Base-by-base conservation (phyloP, 257 asterid genomes). In the Forsythia viridissima region DNA sequence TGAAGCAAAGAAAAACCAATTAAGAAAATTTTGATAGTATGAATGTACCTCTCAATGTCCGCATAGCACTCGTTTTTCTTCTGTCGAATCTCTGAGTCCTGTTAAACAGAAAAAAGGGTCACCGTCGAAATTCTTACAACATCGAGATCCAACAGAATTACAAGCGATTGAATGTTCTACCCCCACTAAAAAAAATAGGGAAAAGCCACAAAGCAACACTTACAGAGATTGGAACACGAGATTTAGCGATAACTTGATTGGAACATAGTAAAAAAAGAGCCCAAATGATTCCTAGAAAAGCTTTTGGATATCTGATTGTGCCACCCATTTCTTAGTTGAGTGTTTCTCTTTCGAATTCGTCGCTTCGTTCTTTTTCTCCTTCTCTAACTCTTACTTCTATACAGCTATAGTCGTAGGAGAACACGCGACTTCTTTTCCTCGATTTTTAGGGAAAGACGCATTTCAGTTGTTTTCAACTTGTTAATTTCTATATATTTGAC, bases 1-100 rank as follows among this genome's bases (percentile, higher is more conserved):
- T 48, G 15, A 6, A 61, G 12, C 44, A 38, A 18, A 44, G 9
- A 68, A 37, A 15, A 16, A 46, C 59, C 74, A 30, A 69, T n/a
- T 51, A 57, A 80, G 1, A 65, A 65, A 67, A 40, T n/a, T 24
- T 42, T 5, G 63, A 24, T 66, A 63, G 5, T 43, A 79, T 48
- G 70, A 66, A 79, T 69, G 43, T 86, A 95, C 99, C 97, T 92
- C 81, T 92, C 98, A 59, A 95, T 89, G 81, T 95, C 97, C 5
- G 85, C 86, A 79, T 95, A 95, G 81, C 99, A 95, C 39, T 90
- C 92, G 81, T 84, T 85, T 84, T 90, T 95, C 90, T 84, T 93
- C 82, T 85, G 84, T 24, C 91, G 87, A 84, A 88, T 84, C 82
- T 95, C 97, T 13, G 76, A 73, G 0, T 95, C 99, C 97, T 95